Conservation (phyloP, 2,329 filamentous ascomycete species). For the Atkinsonella hypoxylon region DNA sequence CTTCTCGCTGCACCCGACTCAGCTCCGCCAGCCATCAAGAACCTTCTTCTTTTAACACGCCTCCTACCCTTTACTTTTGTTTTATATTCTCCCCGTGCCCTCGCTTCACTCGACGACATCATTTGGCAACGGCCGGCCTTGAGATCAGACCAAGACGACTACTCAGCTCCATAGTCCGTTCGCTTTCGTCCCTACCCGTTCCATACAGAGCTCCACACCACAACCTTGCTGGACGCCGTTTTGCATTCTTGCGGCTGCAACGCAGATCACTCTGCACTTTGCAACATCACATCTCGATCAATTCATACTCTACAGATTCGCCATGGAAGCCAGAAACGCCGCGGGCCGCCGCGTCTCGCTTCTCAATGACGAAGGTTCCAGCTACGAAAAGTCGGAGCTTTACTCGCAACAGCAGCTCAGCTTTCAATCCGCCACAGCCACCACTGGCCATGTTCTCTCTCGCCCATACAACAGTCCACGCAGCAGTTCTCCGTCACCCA, state of each 20-base stretch:
- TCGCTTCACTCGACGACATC: background rate
- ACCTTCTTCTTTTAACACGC: background rate
- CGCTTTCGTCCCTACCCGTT: background rate
- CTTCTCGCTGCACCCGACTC: background rate
- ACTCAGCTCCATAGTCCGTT: background rate
- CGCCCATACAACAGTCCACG: conserved; percentile 25
- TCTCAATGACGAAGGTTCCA: conserved; percentile 39
- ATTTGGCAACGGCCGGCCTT: conserved; percentile 1
- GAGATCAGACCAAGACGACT: background rate
- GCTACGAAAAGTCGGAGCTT: conserved; percentile 9
- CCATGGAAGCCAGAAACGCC: conserved; percentile 44
- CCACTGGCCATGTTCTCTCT: conserved; percentile 19
- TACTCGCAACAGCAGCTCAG: conserved; percentile 13
- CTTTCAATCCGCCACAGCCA: conserved; percentile 17
- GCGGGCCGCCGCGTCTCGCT: conserved; percentile 47
- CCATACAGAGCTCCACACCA: background rate
- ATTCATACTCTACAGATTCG: background rate
- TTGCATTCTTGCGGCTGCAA: background rate
- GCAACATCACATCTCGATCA: background rate
- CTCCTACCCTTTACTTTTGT: background rate
- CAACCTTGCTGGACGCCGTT: background rate
- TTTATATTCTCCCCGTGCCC: background rate
- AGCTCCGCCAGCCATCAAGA: background rate
- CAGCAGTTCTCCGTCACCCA: conserved; percentile 33
- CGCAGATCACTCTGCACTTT: background rate